Evolutionary conservation across 73 alveolate species (phyloP), one percentile per base, ranked within the genome.

Genomic region (Symbiodinium natans): DNA sequence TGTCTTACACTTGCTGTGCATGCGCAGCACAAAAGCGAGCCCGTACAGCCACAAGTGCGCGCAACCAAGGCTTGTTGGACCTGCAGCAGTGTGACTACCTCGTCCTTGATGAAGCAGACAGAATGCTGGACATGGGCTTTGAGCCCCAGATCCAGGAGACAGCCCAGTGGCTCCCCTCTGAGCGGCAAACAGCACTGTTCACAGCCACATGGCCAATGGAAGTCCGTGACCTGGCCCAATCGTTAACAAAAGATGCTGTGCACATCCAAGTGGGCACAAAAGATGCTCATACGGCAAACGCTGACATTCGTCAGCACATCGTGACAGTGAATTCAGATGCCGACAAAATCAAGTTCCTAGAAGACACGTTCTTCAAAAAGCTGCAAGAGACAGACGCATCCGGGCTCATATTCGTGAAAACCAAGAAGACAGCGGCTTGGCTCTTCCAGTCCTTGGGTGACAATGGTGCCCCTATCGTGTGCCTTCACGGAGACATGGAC

Each of bases 91-190:
- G 95, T 86, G 95, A 88, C 38, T 88, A 88, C 86, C 73, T 88
- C 68, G 95, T 88, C 3, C 95, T 88, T 5, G 95, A 88, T 63
- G 95, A 88, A 83, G 95, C 73, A 31, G 71, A 52, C 71, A 52
- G 71, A 15, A 88, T 54, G 95, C 42, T 88, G n/a, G 95, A 88
- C 75, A 88, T 88, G 95, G 95, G 95, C 27, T 88, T 88, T 34
- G 95, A 88, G 73, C 95, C 95, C 25, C 95, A 88, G 71, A 88
- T 88, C 56, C 29, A 88, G 86, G 95, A 88, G 95, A 83, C 71
- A 21, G 34, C 46, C 9, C 33, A 41, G n/a, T 88, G 41, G 27
- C n/a, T 88, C 43, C 95, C 95, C 1, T 52, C n/a, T n/a, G 93
- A 52, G 31, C 71, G 95, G 9, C 95, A 88, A 52, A 88, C 95